Base-by-base conservation (phyloP, 2,329 filamentous ascomycete genomes). In the Colletotrichum cuscutae region DNA sequence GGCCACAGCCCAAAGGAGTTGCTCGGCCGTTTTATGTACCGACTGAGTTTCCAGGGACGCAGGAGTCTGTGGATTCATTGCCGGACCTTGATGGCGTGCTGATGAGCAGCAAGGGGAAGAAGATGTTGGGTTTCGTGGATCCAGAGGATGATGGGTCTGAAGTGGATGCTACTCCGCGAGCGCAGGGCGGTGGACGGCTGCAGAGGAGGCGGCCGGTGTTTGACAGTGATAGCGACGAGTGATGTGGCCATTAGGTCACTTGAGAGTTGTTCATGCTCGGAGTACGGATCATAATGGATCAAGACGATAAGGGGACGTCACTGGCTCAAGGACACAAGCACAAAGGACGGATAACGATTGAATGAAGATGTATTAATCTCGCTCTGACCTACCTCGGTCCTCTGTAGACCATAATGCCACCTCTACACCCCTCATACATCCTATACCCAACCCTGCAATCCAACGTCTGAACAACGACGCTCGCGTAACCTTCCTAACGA, bases 11-110 rank as follows among this genome's bases (percentile, higher is more conserved):
- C 77, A 60, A 76, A 46, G 46, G 77, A 73, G 7, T 76, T 70
- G 66, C 75, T 15, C 81, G 78, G 63, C 82, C 82, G 1, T 84
- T 83, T 57, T 85, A 79, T 58, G 82, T 82, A 52, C 83, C 82
- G 6, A 83, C 81, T 3, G 71, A 79, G 15, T 83, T 86, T 30
- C 76, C 79, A 0, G 79, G 78, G 4, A 85, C 82, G 5, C 84
- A 86, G 65, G 84, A 85, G 6, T 74, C 74, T 22, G 26, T 82
- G 2, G 80, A 84, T 24, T 75, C 77, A 13, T 46, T 79, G 11
- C 54, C 68, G 66, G 71, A 61, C 11, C 64, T 65, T 2, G 24
- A 52, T 13, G 68, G 61, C 13, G 42, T 59, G 13, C 28, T 74
- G 2, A 69, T 72, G 4, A 54, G 61, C 28, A 35, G 46, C 54